Conservation (phyloP, 129 eudicot species). For the Arctium lappa region DNA sequence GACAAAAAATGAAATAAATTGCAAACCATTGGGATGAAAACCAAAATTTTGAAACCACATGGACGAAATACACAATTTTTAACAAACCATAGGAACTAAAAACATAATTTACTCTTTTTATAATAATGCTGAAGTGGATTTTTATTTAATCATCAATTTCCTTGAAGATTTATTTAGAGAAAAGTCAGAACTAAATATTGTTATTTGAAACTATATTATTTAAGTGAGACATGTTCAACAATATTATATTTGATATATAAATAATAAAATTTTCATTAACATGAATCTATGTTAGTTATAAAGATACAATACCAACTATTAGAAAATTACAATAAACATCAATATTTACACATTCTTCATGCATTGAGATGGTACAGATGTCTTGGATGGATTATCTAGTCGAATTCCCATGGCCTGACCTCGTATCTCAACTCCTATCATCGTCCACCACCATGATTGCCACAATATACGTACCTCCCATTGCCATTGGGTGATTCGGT, state of each 20-base stretch:
- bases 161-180: too few species aligned
- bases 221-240: background rate
- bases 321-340: background rate
- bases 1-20: too few species aligned
- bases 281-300: background rate
- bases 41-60: too few species aligned
- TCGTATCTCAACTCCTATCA: background rate
- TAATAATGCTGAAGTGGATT: background rate
- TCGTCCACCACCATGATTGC: background rate
- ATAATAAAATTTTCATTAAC: background rate
- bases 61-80: too few species aligned
- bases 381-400: background rate
- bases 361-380: background rate
- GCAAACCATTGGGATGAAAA: too few species aligned
- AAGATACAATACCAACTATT: background rate
- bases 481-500: background rate
- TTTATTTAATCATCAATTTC: background rate
- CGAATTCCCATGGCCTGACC: background rate
- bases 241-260: background rate
- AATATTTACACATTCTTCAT: background rate
- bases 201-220: background rate
- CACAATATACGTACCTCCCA: background rate
- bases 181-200: background rate
- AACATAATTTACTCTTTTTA: too few species aligned
- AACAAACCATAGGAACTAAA: too few species aligned